Conservation (phyloP, 768 basidiomycete genomes). For the Termitomyces sp. region DNA sequence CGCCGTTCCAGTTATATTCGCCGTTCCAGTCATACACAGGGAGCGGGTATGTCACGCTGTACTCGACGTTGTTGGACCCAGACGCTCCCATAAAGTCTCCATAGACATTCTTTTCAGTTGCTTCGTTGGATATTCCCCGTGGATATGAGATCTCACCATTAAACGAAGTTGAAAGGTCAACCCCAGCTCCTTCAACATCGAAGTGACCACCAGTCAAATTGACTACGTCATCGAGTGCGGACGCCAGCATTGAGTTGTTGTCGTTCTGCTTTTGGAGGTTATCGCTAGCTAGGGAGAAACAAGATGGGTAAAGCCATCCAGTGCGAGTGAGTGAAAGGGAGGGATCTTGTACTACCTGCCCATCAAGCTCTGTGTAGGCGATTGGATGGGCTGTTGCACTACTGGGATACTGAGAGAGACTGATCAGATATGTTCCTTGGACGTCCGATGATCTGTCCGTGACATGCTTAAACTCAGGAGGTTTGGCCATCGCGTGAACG, state of each 20-base stretch:
- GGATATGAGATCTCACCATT: background rate
- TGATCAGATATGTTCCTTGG: too few relatives aligned
- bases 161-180: background rate
- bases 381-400: background rate
- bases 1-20: too few relatives aligned
- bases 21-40: background rate
- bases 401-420: too few relatives aligned
- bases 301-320: too few relatives aligned
- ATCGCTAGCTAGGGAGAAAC: too few relatives aligned
- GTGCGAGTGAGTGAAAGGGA: too few relatives aligned
- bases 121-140: background rate
- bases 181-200: background rate
- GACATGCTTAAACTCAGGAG: background rate
- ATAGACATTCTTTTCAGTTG: background rate
- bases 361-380: too few relatives aligned
- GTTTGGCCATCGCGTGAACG: background rate
- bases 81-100: background rate
- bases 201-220: background rate
- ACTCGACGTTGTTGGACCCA: background rate
- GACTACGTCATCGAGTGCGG: background rate
- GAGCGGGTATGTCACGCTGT: background rate
- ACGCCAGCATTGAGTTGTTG: too few relatives aligned
- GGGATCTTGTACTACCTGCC: too few relatives aligned
- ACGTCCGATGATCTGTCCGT: background rate
- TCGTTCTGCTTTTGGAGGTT: too few relatives aligned